Evolutionary conservation across 768 basidiomycete genomes (phyloP).

Genomic region (Exsudoporus frostii): DNA sequence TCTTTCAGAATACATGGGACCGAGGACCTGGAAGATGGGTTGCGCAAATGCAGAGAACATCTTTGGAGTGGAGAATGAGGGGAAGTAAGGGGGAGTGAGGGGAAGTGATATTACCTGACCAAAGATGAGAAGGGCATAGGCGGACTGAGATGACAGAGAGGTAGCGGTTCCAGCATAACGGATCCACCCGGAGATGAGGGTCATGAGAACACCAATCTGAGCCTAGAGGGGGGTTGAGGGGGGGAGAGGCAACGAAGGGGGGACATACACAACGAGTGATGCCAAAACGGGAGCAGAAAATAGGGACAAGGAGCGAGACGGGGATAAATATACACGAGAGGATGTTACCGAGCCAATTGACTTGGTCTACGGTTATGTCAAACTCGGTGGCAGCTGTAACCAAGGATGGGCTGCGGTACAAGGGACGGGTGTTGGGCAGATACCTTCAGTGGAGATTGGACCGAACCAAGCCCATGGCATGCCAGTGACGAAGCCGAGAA

Average conservation of each 20-base stretch:
- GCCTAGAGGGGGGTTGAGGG: conserved; percentile 43
- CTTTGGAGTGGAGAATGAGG: conserved; percentile 32
- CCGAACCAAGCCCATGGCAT: conserved; percentile 84
- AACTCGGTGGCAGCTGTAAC: conserved; percentile 59
- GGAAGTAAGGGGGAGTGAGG: neutral
- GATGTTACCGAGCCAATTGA: conserved; percentile 81
- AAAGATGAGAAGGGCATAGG: conserved; percentile 66
- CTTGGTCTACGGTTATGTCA: conserved; percentile 62
- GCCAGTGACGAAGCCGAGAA: conserved; percentile 59
- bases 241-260: neutral
- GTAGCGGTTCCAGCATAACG: conserved; percentile 66
- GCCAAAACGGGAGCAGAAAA: conserved; percentile 55
- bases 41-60: conserved; percentile 62
- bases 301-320: conserved; percentile 55
- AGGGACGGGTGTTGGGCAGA: conserved; percentile 1
- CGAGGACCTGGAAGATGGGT: conserved; percentile 72
- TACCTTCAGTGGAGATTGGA: conserved; percentile 71
- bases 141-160: conserved; percentile 47
- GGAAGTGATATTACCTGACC: conserved; percentile 51
- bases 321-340: conserved; percentile 62
- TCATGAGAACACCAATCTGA: conserved; percentile 49
- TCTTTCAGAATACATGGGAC: conserved; percentile 76
- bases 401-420: neutral
- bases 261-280: conserved; percentile 59
- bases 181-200: conserved; percentile 70